Percentiles rank a stretch among this genome's conserved stretches.
These are phyloP conservation scores for Linnemannia schmuckeri DNA, from an alignment of 192 early-diverging fungal genomes.

Conservation along the genomic window DNA sequence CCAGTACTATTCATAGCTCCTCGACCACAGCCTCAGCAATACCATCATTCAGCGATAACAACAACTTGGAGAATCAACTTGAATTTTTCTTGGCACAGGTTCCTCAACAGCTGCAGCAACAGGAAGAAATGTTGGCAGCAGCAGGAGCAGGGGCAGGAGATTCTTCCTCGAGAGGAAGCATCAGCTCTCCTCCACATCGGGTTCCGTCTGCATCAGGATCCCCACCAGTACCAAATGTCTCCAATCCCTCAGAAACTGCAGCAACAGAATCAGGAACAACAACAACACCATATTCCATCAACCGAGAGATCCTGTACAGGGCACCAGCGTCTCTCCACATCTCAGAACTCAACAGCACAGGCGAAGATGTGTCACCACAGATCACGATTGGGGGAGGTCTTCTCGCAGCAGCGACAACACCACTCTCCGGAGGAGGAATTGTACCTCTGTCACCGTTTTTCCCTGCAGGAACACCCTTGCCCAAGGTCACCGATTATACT, in stretches of 20 bases:
- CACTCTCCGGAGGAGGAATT: not conserved
- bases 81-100: too few species aligned
- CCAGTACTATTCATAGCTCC: not conserved
- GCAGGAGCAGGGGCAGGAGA: not conserved
- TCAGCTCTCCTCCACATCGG: not conserved
- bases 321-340: constrained; percentile 21
- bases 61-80: not conserved
- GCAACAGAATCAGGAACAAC: not conserved
- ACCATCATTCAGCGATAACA: not conserved
- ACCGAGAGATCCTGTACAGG: constrained; percentile 44
- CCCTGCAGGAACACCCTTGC: constrained; percentile 22
- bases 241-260: not conserved
- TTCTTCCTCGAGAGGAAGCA: not conserved
- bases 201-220: not conserved
- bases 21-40: not conserved
- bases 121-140: not conserved
- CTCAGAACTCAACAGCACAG: not conserved
- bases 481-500: constrained; percentile 44
- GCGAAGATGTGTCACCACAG: constrained; percentile 7
- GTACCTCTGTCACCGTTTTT: constrained; percentile 21
- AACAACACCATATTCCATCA: constrained; percentile 5
- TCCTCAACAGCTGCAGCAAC: not conserved
- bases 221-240: not conserved
- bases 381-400: not conserved
- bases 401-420: not conserved